Evolutionary conservation across 345 rosid species (phyloP), one percentile per base, ranked within the genome.

Genomic region (Lepidium sativum): DNA sequence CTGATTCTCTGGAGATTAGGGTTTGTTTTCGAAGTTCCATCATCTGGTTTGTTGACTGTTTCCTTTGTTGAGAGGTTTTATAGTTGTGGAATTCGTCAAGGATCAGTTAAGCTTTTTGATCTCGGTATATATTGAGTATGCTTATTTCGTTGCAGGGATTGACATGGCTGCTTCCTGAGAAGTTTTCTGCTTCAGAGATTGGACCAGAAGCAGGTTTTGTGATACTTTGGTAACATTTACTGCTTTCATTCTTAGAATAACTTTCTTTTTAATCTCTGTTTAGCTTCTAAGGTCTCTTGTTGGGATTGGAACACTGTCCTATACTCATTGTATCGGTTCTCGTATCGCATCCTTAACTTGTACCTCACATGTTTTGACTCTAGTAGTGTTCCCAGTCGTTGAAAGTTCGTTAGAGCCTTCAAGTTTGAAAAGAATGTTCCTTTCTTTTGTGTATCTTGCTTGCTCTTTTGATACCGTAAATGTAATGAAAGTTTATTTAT

Each of bases 141-240:
- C 11, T 65, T 44, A n/a, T n/a, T 56, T 23, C 57, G 59, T 39
- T 64, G 27, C 88, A 92, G 98, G 98, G 97, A 79, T 72, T 92
- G 76, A 89, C 97, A 47, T 92, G 97, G 98, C 86, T 89, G 74
- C 89, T 92, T 70, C 94, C 91, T 1, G 95, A 86, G 79, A 78
- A 92, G 69, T 89, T 92, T 77, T 89, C 96, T 41, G 60, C 76
- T 72, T 89, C 98, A 74, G 96, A 87, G 84, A 92, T 92, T 60
- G 92, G 91, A 73, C 95, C 95, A 69, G 96, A 92, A 92, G 95
- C 98, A 89, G 98, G 96, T 92, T 92, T 83, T 85, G 88, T 88
- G 86, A 80, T 74, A 81, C 68, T 88, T 92, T 82, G 95, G 95
- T 84, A 88, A 86, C 97, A 69, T 69, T 83, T 78, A 72, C 73